Evolutionary conservation across 805 yeast species (phyloP).

Genomic region (Ogataea thermomethanolica): DNA sequence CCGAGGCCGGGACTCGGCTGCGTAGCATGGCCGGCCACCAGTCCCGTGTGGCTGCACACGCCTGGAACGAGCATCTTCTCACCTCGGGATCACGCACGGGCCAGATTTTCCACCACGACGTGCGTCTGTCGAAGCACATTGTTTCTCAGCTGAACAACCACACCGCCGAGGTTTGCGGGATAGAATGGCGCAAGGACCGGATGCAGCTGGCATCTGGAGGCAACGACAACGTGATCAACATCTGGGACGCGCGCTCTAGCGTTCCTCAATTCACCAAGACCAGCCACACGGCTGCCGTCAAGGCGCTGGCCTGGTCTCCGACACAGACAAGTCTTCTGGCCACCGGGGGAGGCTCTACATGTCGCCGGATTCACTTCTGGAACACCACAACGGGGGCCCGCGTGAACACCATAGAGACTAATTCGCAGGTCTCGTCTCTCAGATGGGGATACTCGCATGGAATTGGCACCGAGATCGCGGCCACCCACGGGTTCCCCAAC

Average conservation of each 20-base stretch:
- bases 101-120: constrained; percentile 82
- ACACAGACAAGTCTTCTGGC: constrained; percentile 77
- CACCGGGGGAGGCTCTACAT: constrained; percentile 96
- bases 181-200: constrained; percentile 83
- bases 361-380: constrained; percentile 90
- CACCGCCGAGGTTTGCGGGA: constrained; percentile 88
- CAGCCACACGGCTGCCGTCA: constrained; percentile 89
- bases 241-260: constrained; percentile 81
- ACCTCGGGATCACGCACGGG: constrained; percentile 91
- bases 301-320: constrained; percentile 95
- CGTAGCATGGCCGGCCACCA: constrained; percentile 75
- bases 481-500: constrained; percentile 91
- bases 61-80: constrained; percentile 79
- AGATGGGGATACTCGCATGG: constrained; percentile 82
- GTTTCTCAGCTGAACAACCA: constrained; percentile 61
- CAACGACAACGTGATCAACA: constrained; percentile 86
- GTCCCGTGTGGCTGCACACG: constrained; percentile 76
- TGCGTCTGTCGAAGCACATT: constrained; percentile 75
- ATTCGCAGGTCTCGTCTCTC: constrained; percentile 90
- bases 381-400: constrained; percentile 87
- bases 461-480: constrained; percentile 78
- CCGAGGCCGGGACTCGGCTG: constrained; percentile 66
- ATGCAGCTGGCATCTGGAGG: constrained; percentile 87
- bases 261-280: constrained; percentile 72
- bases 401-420: constrained; percentile 82